These are phyloP conservation scores for Cyberlindnera meyerae DNA, from an alignment of 805 yeast species.

Conservation along the genomic window DNA sequence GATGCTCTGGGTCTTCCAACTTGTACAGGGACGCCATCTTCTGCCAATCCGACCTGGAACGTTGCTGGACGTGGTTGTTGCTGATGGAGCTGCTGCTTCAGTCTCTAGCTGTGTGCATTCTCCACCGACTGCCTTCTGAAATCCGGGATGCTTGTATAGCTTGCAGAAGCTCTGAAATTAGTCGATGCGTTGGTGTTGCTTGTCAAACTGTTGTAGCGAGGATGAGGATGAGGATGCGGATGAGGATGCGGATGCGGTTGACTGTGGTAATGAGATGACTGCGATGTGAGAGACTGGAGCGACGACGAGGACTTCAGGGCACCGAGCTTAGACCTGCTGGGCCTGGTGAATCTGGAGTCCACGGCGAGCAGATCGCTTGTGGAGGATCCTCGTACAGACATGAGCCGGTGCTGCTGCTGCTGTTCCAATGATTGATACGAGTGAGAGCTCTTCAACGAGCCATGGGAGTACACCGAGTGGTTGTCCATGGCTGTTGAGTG, in stretches of 20 bases:
- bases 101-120: constrained; percentile 8
- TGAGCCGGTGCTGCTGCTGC: background rate
- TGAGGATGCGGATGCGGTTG: background rate
- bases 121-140: constrained; percentile 10
- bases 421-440: constrained; percentile 8
- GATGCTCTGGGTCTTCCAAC: constrained; percentile 1
- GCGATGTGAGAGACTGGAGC: constrained; percentile 1
- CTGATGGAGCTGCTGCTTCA: constrained; percentile 11
- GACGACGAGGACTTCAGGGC: constrained; percentile 5
- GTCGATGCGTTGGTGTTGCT: background rate
- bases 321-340: constrained; percentile 10
- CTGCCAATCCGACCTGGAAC: background rate
- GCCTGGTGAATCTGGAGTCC: constrained; percentile 19
- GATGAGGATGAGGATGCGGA: no score
- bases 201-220: background rate
- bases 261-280: background rate
- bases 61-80: constrained; percentile 1
- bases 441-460: constrained; percentile 21
- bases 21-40: background rate
- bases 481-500: no score
- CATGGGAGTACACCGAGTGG: no score
- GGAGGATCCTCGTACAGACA: constrained; percentile 22
- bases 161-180: no score
- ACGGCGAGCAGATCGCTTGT: constrained; percentile 20
- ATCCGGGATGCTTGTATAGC: constrained; percentile 1